Conservation (phyloP, 257 asterid species). For the Verbascum thapsus region DNA sequence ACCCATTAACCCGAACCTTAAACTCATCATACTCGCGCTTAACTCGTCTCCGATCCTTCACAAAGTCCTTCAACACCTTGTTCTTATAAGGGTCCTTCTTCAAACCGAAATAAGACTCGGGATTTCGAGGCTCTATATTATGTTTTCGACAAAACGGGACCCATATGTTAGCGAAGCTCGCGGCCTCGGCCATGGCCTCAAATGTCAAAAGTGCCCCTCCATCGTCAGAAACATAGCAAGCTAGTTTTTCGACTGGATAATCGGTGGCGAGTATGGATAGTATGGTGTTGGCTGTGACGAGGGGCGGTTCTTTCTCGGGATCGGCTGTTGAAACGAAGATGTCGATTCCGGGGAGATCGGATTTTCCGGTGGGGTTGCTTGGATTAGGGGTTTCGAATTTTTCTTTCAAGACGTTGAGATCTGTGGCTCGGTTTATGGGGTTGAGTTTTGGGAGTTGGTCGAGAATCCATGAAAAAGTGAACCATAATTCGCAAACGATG, state of each 20-base stretch:
- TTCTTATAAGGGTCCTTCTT: slow-evolving; percentile 66
- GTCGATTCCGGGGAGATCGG: slow-evolving; percentile 64
- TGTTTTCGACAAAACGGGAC: slow-evolving; percentile 73
- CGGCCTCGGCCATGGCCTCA: slow-evolving; percentile 78
- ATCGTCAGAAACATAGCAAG: slow-evolving; percentile 65
- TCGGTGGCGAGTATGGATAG: slow-evolving; percentile 57
- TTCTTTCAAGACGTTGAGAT: slow-evolving; percentile 55
- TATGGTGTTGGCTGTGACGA: slow-evolving; percentile 67
- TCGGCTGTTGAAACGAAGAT: slow-evolving; percentile 63
- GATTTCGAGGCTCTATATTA: slow-evolving; percentile 60
- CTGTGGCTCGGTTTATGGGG: slow-evolving; percentile 63
- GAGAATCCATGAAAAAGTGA: slow-evolving; percentile 64
- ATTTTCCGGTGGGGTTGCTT: slow-evolving; percentile 48
- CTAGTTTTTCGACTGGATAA: slow-evolving; percentile 65
- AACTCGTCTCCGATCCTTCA: slow-evolving; percentile 59
- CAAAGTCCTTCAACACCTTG: slow-evolving; percentile 54
- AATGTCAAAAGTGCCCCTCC: slow-evolving; percentile 68
- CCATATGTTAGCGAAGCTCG: slow-evolving; percentile 62
- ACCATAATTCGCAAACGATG: slow-evolving; percentile 66
- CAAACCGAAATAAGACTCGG: slow-evolving; percentile 51
- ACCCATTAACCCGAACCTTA: slow-evolving; percentile 59
- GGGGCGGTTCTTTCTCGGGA: slow-evolving; percentile 72
- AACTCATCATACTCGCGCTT: slow-evolving; percentile 72
- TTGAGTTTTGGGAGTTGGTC: slow-evolving; percentile 66
- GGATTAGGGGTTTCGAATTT: slow-evolving; percentile 53